Base-by-base conservation (phyloP, 345 rosid genomes). In the Mallotus nudiflorus region DNA sequence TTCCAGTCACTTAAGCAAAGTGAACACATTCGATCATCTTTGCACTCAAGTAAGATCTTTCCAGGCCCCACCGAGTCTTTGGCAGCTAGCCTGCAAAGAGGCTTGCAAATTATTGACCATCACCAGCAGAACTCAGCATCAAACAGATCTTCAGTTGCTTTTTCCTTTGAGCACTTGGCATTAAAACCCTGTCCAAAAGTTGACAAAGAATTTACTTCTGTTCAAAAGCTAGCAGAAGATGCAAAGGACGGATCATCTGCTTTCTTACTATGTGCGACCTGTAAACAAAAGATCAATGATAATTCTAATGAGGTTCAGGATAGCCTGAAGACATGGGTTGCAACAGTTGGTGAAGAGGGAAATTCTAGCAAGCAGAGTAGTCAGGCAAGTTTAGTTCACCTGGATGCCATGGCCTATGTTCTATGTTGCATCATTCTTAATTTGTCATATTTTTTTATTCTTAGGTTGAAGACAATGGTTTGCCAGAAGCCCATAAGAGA, bases 1-100 rank as follows among this genome's bases (percentile, higher is more conserved):
- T 76, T 73, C 35, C 65, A 72, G 64, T 81, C 87, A 62, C 61
- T 82, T 52, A 80, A 69, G 70, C 84, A 82, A 62, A 85, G 83
- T 73, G 91, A 84, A 73, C 82, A 84, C 46, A 74, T 91, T 44
- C 77, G 88, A 56, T 82, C 97, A 68, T 95, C 99, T 59, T 71
- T 90, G 80, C 87, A 74, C 19, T 83, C 94, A 63, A 90, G 97
- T 89, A 89, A 84, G 76, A 62, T 82, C n/a, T 80, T 83, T 75
- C 74, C 80, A 67, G 87, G 90, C 44, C 86, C 93, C 27, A 78
- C 97, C 14, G 97, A 93, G 52, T 87, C 91, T 66, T 82, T 95
- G 81, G 98, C 96, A 48, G 94, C 92, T n/a, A 92, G 98, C 79
- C 97, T 95, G 65, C 90, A 78, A 45, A 90, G 92, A 82, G 98